Evolutionary conservation across 1,284 basidiomycete genomes (phyloP), one percentile per base, ranked within the genome.

Genomic region (Ustilago esculenta): DNA sequence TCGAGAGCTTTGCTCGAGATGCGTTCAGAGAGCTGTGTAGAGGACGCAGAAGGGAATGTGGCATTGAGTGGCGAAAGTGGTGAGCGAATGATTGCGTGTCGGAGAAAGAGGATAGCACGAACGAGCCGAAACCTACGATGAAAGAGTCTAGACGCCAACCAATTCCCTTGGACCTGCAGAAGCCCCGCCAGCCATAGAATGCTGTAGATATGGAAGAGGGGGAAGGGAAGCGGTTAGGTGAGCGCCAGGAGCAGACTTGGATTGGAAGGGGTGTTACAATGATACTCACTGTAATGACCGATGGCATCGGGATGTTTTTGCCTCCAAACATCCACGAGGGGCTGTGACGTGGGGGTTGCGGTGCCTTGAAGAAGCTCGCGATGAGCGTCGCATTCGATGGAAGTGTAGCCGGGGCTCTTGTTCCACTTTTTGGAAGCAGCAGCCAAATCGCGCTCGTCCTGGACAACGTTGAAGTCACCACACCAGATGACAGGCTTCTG

Each of bases 381-480:
- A 53, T 83, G 83, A 3, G 75, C 82, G 18, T 82, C 73, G 44
- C 82, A 82, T 60, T 94, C 92, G 18, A 86, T 87, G 74, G 91
- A 60, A 4, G 76, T 77, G 50, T 77, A 78, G 10, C 80, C 80
- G 3, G 83, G 79, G 11, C 74, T 69, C 60, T 84, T 83, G 76
- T 84, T 82, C 82, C 83, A 81, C 50, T 84, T 84, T 23, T 82
- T 81, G 56, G 80, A 82, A 17, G 82, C 82, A 36, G 77, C 75
- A 1, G 81, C 72, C 25, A 84, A 72, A 65, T 84, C 83, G 30
- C 76, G 56, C 23, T 73, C 57, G 45, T 70, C 72, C 18, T 67
- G 90, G 1, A 92, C 91, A 27, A 92, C 91, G 72, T 94, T 94
- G 64, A 94, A 77, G 81, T 94, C 92, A 23, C 92, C 92, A n/a